A percentile compares a stretch with the other conserved stretches of the same genome.
Evolutionary conservation across 2,329 filamentous ascomycete species (phyloP).

Genomic region (Xylaria sp.): DNA sequence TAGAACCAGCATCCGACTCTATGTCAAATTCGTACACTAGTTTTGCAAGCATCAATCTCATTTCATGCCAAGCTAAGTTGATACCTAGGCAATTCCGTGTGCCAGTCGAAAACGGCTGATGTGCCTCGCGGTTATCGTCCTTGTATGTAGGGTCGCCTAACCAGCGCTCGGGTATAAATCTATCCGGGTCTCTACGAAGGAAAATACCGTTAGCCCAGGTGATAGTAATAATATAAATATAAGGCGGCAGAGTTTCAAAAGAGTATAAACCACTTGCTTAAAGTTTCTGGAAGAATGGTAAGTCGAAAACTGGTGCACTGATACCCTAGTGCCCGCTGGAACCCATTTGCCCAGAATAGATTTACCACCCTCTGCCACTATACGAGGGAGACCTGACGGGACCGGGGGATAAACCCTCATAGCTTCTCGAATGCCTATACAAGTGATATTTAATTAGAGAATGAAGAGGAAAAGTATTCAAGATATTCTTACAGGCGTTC

Average conservation of each 20-base stretch:
- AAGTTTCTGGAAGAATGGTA: conserved; percentile 34
- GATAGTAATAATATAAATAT: background rate
- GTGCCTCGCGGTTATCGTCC: conserved; percentile 38
- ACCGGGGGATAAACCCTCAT: conserved; percentile 37
- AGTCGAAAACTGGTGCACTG: conserved; percentile 33
- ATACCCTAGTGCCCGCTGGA: conserved; percentile 30
- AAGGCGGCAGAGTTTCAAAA: background rate
- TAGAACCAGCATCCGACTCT: conserved; percentile 28
- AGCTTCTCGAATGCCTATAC: conserved; percentile 30
- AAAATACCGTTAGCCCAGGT: background rate
- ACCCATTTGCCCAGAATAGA: conserved; percentile 32
- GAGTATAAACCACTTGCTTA: conserved; percentile 1
- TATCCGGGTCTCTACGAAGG: conserved; percentile 32
- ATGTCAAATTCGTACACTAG: conserved; percentile 37
- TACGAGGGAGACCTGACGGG: conserved; percentile 30
- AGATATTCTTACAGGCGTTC: conserved; percentile 39
- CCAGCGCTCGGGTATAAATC: conserved; percentile 42
- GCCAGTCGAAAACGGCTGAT: conserved; percentile 40
- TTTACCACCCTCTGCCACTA: conserved; percentile 32
- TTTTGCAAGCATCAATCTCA: conserved; percentile 37
- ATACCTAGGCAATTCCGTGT: conserved; percentile 42
- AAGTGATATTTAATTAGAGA: background rate
- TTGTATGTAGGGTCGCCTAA: conserved; percentile 36
- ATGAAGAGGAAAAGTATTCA: background rate
- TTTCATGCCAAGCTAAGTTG: conserved; percentile 40